Evolutionary conservation across 1,284 basidiomycete genomes (phyloP), one percentile per base, ranked within the genome.

Genomic region (Cryptococcus sp.): DNA sequence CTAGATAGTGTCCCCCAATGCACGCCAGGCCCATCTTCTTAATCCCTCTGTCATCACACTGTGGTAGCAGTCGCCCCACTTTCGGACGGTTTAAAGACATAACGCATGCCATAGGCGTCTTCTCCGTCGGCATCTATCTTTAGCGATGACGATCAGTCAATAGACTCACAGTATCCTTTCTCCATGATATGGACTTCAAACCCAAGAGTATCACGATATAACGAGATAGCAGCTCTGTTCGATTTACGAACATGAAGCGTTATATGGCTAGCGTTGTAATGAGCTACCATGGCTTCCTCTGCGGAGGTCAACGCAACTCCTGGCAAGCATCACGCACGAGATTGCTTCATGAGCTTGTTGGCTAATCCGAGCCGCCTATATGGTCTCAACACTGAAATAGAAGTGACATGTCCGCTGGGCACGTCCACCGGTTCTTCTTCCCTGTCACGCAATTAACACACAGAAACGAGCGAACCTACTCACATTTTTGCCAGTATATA

Each of bases 401-500:
- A 94, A 42, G 90, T 94, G 67, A 96, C 87, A 71, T 95, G 89
- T 1, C 91, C 91, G 58, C 91, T 74, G 1, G 85, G 81, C 53
- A 83, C 81, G 32, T 86, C 73, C 0, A 79, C 69, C 8, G 78
- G 68, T 45, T 89, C 88, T 72, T 93, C 90, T 64, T 88, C 84
- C 86, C 79, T 89, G 77, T 33, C 34, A 1, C 8, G 32, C 7
- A 30, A 13, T 7, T 15, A 15, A 37, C 41, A 32, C 46, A 41
- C 30, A 51, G 45, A 52, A 35, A 50, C 10, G 30, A 11, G 34
- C 43, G 34, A 35, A 8, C 10, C 30, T 79, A 57, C 74, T 50
- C 55, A 90, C 94, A 97, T 94, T 75, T 95, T 95, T 0, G 90
- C 91, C 10, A 97, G 79, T 31, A 97, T 93, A 74, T 97, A 97